Conservation (phyloP, 2,329 filamentous ascomycete genomes). For the Rutstroemia sp. region DNA sequence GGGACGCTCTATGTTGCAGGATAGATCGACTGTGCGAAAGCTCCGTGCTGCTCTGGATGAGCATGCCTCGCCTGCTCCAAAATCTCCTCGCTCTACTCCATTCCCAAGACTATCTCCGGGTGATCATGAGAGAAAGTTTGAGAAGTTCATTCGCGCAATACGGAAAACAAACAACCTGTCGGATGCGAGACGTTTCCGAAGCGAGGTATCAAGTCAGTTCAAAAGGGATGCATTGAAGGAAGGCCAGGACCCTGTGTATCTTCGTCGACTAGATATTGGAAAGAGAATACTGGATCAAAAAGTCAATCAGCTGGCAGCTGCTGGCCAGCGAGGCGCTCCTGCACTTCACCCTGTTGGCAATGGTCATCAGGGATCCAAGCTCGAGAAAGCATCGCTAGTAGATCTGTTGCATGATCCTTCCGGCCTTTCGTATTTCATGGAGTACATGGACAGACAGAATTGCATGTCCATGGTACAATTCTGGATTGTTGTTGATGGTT, state of each 20-base stretch:
- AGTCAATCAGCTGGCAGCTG: conserved; percentile 70
- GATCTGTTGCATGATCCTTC: conserved; percentile 87
- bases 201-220: conserved; percentile 84
- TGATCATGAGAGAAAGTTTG: conserved; percentile 88
- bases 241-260: conserved; percentile 75
- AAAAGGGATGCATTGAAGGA: conserved; percentile 76
- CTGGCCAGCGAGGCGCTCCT: conserved; percentile 38
- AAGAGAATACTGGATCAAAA: conserved; percentile 86
- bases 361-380: conserved; percentile 42
- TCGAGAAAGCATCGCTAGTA: conserved; percentile 69
- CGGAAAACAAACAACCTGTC: conserved; percentile 84
- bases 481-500: conserved; percentile 95
- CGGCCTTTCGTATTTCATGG: conserved; percentile 97
- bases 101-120: conserved; percentile 75
- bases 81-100: conserved; percentile 52
- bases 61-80: conserved; percentile 78
- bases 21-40: conserved; percentile 89
- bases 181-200: conserved; percentile 86
- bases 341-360: conserved; percentile 23
- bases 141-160: conserved; percentile 86
- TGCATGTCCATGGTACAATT: conserved; percentile 91
- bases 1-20: conserved; percentile 80
- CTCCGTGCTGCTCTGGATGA: conserved; percentile 87
- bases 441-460: conserved; percentile 91
- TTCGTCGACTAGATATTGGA: conserved; percentile 85